These are phyloP conservation scores for Quercus rubra DNA, from an alignment of 306 rosid species.

Conservation along the genomic window DNA sequence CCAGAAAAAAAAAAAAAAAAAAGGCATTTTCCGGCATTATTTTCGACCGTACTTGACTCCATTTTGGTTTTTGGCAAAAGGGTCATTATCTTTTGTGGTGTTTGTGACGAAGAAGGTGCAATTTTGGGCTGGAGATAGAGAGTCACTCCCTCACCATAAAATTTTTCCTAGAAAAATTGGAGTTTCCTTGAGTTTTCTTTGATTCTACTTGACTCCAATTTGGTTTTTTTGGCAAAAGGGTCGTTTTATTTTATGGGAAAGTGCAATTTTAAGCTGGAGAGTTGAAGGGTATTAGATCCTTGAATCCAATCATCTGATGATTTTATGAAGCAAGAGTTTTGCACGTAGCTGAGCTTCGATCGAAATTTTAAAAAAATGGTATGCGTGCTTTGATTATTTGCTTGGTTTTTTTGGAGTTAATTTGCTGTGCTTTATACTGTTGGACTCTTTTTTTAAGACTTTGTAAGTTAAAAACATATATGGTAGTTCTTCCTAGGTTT, in stretches of 20 bases:
- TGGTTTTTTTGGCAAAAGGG: slow-evolving; percentile 13
- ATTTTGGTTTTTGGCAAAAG: slow-evolving; percentile 13
- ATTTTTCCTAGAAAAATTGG: background rate
- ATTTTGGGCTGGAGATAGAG: slow-evolving; percentile 7
- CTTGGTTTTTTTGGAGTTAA: background rate
- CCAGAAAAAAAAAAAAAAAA: slow-evolving; percentile 13
- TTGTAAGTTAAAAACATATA: background rate
- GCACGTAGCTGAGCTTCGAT: slow-evolving; percentile 17
- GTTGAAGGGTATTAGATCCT: slow-evolving; percentile 12
- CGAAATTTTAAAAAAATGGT: slow-evolving; percentile 54
- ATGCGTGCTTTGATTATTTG: slow-evolving; percentile 4
- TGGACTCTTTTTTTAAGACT: background rate
- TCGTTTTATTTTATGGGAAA: slow-evolving; percentile 4
- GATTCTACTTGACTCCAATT: slow-evolving; percentile 12
- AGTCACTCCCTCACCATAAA: background rate
- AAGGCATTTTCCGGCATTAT: slow-evolving; percentile 23
- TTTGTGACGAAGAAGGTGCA: slow-evolving; percentile 1
- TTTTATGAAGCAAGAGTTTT: slow-evolving; percentile 32
- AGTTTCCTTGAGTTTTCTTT: slow-evolving; percentile 14
- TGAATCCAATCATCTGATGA: slow-evolving; percentile 14
- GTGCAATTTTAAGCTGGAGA: background rate
- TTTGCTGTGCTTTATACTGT: background rate
- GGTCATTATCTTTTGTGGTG: slow-evolving; percentile 19
- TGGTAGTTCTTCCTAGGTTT: background rate
- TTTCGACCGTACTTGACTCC: slow-evolving; percentile 11